Evolutionary conservation across 106 monocot species (phyloP).

Genomic region (Posidonia australis): DNA sequence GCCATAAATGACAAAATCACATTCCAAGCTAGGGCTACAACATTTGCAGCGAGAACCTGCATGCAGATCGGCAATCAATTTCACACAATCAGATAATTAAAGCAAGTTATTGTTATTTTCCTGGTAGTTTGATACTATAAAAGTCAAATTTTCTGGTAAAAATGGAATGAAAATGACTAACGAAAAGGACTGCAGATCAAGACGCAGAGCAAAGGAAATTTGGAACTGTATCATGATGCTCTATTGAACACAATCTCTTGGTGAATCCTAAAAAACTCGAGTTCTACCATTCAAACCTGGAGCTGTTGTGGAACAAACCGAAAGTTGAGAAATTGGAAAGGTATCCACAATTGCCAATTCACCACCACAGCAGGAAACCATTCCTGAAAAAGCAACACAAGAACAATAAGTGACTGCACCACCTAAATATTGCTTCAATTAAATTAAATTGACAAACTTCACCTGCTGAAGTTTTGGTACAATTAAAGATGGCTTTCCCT

Average conservation of each 20-base stretch:
- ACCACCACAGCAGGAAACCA: conserved; percentile 29
- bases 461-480: conserved; percentile 43
- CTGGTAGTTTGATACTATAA: background rate
- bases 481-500: conserved; percentile 32
- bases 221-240: background rate
- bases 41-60: conserved; percentile 86
- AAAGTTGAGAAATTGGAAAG: conserved; percentile 45
- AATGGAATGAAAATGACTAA: background rate
- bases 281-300: conserved; percentile 8
- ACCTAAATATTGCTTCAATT: background rate
- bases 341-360: conserved; percentile 47
- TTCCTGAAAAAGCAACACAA: conserved; percentile 16
- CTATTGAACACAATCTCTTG: too few species aligned
- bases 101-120: background rate
- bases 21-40: conserved; percentile 88
- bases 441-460: background rate
- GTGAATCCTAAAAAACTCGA: background rate
- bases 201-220: background rate
- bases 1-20: conserved; percentile 86
- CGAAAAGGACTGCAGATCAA: background rate
- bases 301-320: conserved; percentile 39
- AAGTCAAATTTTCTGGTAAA: background rate
- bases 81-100: background rate
- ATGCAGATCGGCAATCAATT: background rate
- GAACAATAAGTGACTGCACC: background rate